Percentiles rank a stretch among this genome's conserved stretches.
Conservation (phyloP, 1,284 basidiomycete species). For the Takashimella koratensis region DNA sequence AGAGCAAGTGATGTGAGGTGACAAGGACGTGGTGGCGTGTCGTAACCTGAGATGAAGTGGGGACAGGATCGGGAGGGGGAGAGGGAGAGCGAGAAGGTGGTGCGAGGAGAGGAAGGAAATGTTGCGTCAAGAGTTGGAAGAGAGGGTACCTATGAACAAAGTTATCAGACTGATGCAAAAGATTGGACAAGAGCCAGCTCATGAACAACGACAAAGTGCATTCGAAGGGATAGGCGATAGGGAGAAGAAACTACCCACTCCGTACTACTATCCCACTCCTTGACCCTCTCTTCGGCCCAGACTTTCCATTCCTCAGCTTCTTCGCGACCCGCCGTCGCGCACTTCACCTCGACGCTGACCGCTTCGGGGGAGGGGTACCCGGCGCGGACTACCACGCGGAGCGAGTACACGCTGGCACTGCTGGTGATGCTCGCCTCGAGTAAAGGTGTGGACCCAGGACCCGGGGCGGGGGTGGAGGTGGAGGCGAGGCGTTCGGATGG, state of each 20-base stretch:
- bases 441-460: too few species aligned
- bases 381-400: constrained; percentile 52
- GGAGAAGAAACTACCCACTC: constrained; percentile 58
- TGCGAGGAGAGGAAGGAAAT: constrained; percentile 58
- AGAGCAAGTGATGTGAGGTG: constrained; percentile 68
- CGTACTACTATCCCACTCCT: constrained; percentile 50
- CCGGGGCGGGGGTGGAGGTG: constrained; percentile 8
- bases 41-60: constrained; percentile 1
- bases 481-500: constrained; percentile 57
- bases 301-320: constrained; percentile 50
- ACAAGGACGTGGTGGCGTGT: constrained; percentile 59
- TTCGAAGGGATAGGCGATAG: too few species aligned
- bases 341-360: constrained; percentile 37
- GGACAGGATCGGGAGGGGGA: not conserved
- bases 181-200: too few species aligned
- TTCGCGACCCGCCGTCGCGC: constrained; percentile 46
- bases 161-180: not conserved
- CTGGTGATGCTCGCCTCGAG: constrained; percentile 49
- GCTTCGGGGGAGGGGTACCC: constrained; percentile 18
- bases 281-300: constrained; percentile 53
- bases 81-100: constrained; percentile 8
- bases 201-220: too few species aligned
- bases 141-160: constrained; percentile 57
- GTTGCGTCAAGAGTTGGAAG: constrained; percentile 58
- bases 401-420: constrained; percentile 45